Evolutionary conservation across 805 yeast genomes (phyloP).

Genomic region (Zygosaccharomyces gambellarensis): DNA sequence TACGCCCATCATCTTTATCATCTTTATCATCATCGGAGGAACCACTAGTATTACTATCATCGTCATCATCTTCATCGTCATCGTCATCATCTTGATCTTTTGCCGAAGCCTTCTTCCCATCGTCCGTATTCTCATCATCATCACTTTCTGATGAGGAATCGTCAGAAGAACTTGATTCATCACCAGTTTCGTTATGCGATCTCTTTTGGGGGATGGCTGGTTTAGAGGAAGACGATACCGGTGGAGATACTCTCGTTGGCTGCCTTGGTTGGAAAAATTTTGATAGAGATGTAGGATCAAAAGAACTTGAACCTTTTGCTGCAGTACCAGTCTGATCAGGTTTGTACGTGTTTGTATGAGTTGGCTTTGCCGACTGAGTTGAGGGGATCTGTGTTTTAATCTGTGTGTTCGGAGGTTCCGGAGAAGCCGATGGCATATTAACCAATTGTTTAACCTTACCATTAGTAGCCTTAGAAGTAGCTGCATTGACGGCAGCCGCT

Average conservation of each 20-base stretch:
- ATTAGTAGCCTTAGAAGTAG: constrained; percentile 57
- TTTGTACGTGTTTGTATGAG: neutral
- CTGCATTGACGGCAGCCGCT: constrained; percentile 76
- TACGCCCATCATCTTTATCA: constrained; percentile 46
- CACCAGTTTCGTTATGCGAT: constrained; percentile 12
- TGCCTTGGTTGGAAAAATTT: constrained; percentile 36
- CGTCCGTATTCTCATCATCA: constrained; percentile 13
- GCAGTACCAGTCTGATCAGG: neutral
- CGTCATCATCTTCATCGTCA: constrained; percentile 32
- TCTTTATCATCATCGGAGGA: constrained; percentile 28
- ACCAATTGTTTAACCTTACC: constrained; percentile 46
- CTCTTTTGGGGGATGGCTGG: constrained; percentile 23
- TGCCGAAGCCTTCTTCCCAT: too few relatives aligned
- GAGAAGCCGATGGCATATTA: constrained; percentile 27
- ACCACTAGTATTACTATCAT: constrained; percentile 4
- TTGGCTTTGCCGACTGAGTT: constrained; percentile 1
- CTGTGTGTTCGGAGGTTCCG: constrained; percentile 6
- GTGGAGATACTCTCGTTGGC: constrained; percentile 15
- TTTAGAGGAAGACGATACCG: constrained; percentile 11
- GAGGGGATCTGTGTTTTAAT: constrained; percentile 2
- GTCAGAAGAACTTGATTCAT: constrained; percentile 14
- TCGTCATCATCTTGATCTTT: neutral
- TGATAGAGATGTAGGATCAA: constrained; percentile 36
- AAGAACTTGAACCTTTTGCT: constrained; percentile 12
- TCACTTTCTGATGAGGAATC: constrained; percentile 26